Percentiles rank a stretch among this genome's conserved stretches.
These are phyloP conservation scores for Candida coleopterorum DNA, from an alignment of 805 yeast genomes.

Conservation along the genomic window DNA sequence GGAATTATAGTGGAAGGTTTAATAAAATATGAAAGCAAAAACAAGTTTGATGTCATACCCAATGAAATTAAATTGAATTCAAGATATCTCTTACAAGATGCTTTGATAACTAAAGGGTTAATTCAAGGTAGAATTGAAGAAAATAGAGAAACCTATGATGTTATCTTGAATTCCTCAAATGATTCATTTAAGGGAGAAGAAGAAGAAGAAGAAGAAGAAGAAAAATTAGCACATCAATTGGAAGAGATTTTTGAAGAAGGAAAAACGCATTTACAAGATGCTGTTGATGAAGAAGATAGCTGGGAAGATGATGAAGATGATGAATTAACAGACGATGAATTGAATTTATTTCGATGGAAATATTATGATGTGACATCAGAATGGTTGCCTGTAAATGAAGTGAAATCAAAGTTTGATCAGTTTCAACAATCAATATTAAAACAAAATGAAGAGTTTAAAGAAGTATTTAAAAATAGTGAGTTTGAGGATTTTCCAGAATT, in stretches of 20 bases:
- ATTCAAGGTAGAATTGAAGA: conserved; percentile 3
- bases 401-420: neutral
- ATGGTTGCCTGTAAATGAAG: conserved; percentile 18
- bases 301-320: conserved; percentile 3
- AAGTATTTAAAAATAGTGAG: conserved; percentile 37
- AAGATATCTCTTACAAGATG: conserved; percentile 10
- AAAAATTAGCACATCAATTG: conserved; percentile 13
- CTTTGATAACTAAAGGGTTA: conserved; percentile 8
- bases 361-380: conserved; percentile 3
- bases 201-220: too few relatives aligned
- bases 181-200: conserved; percentile 13
- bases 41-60: neutral
- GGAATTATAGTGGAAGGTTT: conserved; percentile 3
- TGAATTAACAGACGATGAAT: conserved; percentile 3
- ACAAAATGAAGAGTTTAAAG: neutral
- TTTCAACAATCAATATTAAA: neutral
- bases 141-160: conserved; percentile 11
- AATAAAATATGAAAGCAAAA: neutral
- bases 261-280: neutral
- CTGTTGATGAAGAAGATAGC: conserved; percentile 1
- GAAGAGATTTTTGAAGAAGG: conserved; percentile 6
- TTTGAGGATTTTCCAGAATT: conserved; percentile 67
- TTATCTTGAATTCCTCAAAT: neutral
- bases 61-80: conserved; percentile 3
- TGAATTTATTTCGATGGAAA: conserved; percentile 5